Base-by-base conservation (phyloP, 768 basidiomycete species). In the Lactifluus hygrophoroides region DNA sequence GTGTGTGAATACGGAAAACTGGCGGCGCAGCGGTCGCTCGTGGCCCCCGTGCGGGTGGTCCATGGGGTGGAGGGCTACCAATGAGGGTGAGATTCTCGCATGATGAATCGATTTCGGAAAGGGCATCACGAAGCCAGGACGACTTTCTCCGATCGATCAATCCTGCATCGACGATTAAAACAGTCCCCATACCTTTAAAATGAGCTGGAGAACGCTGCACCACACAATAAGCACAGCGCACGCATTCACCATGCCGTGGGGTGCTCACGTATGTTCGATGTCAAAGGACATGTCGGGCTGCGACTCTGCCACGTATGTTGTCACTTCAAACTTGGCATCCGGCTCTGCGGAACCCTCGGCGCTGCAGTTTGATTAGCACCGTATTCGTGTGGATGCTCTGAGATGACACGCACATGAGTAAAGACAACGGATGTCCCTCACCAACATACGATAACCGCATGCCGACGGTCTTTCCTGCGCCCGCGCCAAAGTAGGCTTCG, bases 41-140 rank as follows among this genome's bases (percentile, higher is more conserved):
- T 44, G 65, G 64, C 50, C 70, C 65, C 50, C 67, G 61, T 60
- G 66, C 42, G 3, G 43, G 43, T n/a, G 55, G 50, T 61, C 56
- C 40, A 13, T 49, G 48, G 16, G 42, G 49, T 14, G 70, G 67
- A 0, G 91, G 89, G 53, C 85, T 85, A 44, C 88, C 84, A 25
- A 89, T 82, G 69, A 98, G 84, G 0, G 88, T 90, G 19, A 98
- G 77, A 59, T 84, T 88, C 43, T 90, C 85, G 68, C 86, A 91
- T 0, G 91, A 88, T 17, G 91, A 81, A 64, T 97, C 94, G 14
- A 99, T 77, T 67, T 97, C 95, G 11, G 86, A 84, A 14, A 97
- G 79, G 0, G 94, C 93, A 58, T 96, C 93, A 43, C 90, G 84
- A 34, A 98, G 85, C 90, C 93, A 94, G 5, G 88, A 94, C 3